Evolutionary conservation across 441 rosid species (phyloP).

Genomic region (Breynia disticha): DNA sequence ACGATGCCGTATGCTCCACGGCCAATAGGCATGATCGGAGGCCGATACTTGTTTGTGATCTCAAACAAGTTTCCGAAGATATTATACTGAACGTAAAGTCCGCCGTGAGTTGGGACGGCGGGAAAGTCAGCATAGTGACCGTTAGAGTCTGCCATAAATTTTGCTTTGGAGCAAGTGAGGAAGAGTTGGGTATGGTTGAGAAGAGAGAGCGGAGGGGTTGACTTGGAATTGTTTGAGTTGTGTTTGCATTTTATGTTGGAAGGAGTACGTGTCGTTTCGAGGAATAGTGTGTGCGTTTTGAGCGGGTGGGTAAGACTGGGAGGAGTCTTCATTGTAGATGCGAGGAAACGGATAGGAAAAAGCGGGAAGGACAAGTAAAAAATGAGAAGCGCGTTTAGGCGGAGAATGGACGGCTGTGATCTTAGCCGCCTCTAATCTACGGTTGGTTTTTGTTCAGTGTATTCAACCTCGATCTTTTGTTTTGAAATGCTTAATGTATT

Average conservation of each 20-base stretch:
- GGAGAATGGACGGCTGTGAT: slow-evolving; percentile 32
- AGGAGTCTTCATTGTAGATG: slow-evolving; percentile 20
- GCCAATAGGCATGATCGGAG: slow-evolving; percentile 90
- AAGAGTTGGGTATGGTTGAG: background rate
- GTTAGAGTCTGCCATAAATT: slow-evolving; percentile 34
- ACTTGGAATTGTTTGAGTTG: too few relatives aligned
- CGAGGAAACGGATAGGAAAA: slow-evolving; percentile 35
- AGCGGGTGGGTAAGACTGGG: background rate
- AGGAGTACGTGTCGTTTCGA: background rate
- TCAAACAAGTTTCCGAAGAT: slow-evolving; percentile 79
- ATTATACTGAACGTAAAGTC: slow-evolving; percentile 55
- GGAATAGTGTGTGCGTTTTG: background rate
- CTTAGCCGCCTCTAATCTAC: slow-evolving; percentile 56
- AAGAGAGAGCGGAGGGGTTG: too few relatives aligned
- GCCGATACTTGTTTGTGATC: slow-evolving; percentile 72
- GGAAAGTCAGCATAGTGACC: slow-evolving; percentile 55
- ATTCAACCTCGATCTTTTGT: slow-evolving; percentile 13
- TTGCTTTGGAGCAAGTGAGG: background rate
- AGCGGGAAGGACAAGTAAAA: slow-evolving; percentile 12
- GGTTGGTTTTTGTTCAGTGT: slow-evolving; percentile 11
- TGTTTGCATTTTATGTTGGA: too few relatives aligned
- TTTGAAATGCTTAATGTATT: too few relatives aligned
- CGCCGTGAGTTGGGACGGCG: slow-evolving; percentile 59
- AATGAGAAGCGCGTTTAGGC: slow-evolving; percentile 13
- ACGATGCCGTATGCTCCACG: slow-evolving; percentile 97